Evolutionary conservation across 192 early-diverging fungal species (phyloP), one percentile per base, ranked within the genome.

Genomic region (Backusella morwellensis): DNA sequence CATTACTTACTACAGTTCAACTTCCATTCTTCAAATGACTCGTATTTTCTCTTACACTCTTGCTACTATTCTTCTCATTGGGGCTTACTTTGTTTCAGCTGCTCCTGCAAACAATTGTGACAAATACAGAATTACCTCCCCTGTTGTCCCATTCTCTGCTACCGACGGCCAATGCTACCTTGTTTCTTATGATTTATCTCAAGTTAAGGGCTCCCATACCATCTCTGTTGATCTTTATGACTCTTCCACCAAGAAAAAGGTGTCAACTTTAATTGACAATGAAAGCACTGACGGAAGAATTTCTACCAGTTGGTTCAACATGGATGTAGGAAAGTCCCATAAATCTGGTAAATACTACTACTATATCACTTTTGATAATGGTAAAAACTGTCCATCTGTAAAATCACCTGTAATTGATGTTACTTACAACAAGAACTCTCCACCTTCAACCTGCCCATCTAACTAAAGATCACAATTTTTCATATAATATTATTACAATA

Each of bases 401-500:
- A 70, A 70, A n/a, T 40, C 68, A 2, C 21, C 68, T 70, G 35
- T 12, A 14, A 40, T 70, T 23, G 19, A 70, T 38, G 68, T 70
- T 70, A 70, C 36, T 70, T 70, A 70, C 41, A 70, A 70, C 36
- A 70, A 70, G 36, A 70, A 70, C 36, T 70, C 68, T 7, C 35
- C 35, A 23, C 68, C 68, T 70, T n/a, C 68, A 21, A 36, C 35
- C 7, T 70, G 68, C 23, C 7, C 17, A 19, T 29, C 23, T 63
- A 29, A 63, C 11, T 63, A 63, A 63, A 14, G 0, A 26, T 1
- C 47, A 50, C 47, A n/a, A 15, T 21, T 6, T 50, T 40, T 50
- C 5, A 50, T n/a, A 40, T 50, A 50, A n/a, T 32, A 32, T 3
- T 32, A 32, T 32, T 32, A 32, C 32, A 2, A 32, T 50, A 50